Conservation (phyloP, 352 stramenopile species). For the Pythium sp. region DNA sequence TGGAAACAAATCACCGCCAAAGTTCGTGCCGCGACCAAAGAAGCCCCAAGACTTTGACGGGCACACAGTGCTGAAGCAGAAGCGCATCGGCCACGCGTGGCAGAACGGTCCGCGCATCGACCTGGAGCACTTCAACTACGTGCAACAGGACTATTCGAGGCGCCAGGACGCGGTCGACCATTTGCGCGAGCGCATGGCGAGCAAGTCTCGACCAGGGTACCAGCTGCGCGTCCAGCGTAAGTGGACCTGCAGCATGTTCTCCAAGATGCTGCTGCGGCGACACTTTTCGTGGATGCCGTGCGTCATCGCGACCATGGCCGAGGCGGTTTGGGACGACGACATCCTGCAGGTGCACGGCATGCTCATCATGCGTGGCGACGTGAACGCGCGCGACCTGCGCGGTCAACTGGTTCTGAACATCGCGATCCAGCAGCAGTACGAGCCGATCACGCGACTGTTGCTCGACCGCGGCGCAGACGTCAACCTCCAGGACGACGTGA, state of each 20-base stretch:
- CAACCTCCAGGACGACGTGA: slow-evolving; percentile 57
- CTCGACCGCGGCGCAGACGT: slow-evolving; percentile 68
- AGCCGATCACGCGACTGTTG: slow-evolving; percentile 65
- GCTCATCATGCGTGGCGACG: slow-evolving; percentile 45
- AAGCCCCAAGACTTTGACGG: slow-evolving; percentile 26
- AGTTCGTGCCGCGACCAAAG: slow-evolving; percentile 19
- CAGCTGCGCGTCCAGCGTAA: slow-evolving; percentile 53
- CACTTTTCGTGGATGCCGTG: slow-evolving; percentile 73
- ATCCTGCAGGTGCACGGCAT: slow-evolving; percentile 69
- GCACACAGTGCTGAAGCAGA: slow-evolving; percentile 44
- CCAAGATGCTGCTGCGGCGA: slow-evolving; percentile 44
- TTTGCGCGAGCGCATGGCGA: slow-evolving; percentile 51
- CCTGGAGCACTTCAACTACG: slow-evolving; percentile 64
- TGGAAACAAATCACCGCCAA: slow-evolving; percentile 10
- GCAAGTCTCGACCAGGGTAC: slow-evolving; percentile 61
- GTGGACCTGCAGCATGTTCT: slow-evolving; percentile 48
- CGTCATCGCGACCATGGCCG: slow-evolving; percentile 49
- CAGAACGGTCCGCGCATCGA: slow-evolving; percentile 59
- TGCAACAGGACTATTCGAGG: slow-evolving; percentile 60
- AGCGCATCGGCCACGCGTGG: slow-evolving; percentile 64
- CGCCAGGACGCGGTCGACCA: slow-evolving; percentile 52
- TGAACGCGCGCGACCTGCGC: slow-evolving; percentile 46
- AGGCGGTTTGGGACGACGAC: slow-evolving; percentile 75
- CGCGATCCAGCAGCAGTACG: slow-evolving; percentile 74
- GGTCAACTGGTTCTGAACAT: slow-evolving; percentile 70